Conservation (phyloP, 441 rosid species). For the Arabidopsis lyrata region DNA sequence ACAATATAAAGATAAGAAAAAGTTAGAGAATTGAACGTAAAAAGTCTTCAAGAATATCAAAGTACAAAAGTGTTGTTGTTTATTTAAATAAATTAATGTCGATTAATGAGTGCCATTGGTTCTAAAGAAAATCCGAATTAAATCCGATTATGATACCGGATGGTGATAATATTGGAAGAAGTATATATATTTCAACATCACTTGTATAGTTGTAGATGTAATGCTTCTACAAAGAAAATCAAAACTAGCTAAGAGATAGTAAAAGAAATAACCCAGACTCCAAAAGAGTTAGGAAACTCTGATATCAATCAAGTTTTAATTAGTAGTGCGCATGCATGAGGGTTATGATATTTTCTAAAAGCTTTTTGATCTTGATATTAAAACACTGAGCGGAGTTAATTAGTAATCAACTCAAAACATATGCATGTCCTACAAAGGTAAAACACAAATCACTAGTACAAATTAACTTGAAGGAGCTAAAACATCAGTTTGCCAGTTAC, state of each 20-base stretch:
- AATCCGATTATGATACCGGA: conserved; percentile 37
- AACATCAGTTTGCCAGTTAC: no score
- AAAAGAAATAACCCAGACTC: neutral
- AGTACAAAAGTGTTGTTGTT: conserved; percentile 40
- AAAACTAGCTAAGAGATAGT: conserved; percentile 6
- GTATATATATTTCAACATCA: conserved; percentile 33
- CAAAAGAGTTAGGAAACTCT: neutral
- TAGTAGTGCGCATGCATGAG: conserved; percentile 4
- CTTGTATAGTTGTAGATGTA: conserved; percentile 18
- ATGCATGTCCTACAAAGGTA: no score
- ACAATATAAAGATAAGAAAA: neutral
- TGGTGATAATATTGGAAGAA: conserved; percentile 32
- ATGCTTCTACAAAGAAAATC: neutral
- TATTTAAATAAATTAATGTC: conserved; percentile 20
- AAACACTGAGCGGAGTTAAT: neutral
- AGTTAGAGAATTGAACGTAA: conserved; percentile 9
- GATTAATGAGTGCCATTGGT: conserved; percentile 43
- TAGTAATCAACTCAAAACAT: no score
- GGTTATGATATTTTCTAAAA: neutral
- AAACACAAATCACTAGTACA: no score
- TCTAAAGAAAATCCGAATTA: conserved; percentile 37
- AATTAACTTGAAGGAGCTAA: no score
- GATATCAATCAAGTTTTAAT: neutral
- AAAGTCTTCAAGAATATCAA: conserved; percentile 35
- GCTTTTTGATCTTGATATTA: neutral